Evolutionary conservation across 805 yeast species (phyloP), one percentile per base, ranked within the genome.

Genomic region (Lipomyces kockii): DNA sequence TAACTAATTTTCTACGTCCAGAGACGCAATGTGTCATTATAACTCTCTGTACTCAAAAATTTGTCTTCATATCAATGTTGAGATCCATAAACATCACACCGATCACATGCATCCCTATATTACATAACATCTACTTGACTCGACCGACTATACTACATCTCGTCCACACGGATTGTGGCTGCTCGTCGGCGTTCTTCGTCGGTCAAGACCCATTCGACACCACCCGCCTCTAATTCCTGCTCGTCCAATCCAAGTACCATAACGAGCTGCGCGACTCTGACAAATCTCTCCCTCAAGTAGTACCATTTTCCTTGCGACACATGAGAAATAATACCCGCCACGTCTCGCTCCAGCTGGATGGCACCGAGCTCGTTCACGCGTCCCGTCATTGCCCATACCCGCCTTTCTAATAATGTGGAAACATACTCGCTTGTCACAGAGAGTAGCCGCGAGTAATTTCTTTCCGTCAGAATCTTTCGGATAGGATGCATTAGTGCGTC

Each of bases 311-410:
- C 88, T 60, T 97, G 77, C 20, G 77, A 73, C 5, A 91, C 84
- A 66, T 89, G 89, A 57, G 88, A 84, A 61, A 95, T 90, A 43
- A 94, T 83, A 34, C 85, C 82, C 58, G 92, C 86, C 27, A 92
- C 79, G 75, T 93, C 97, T 67, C 90, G 86, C 71, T 95, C 98
- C 60, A 95, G 80, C 71, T 88, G 89, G 22, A 92, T 83, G 0
- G 96, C 87, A 0, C 98, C 98, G 53, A 90, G 78, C 72, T 90
- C 96, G 75, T 91, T 92, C 67, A 92, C 86, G 71, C 85, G 86
- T 62, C 86, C 85, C 59, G 88, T 85, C 58, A 90, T 81, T 2
- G 82, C 72, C 87, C 94, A 85, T 35, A 94, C 80, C 72, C 87
- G 87, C 69, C 85, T 83, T 74, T 91, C 97, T 2, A 92, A 74